phyloP scores from a whole-genome alignment of 2,329 filamentous ascomycete species.

The Colletotrichum australisinense region DNA sequence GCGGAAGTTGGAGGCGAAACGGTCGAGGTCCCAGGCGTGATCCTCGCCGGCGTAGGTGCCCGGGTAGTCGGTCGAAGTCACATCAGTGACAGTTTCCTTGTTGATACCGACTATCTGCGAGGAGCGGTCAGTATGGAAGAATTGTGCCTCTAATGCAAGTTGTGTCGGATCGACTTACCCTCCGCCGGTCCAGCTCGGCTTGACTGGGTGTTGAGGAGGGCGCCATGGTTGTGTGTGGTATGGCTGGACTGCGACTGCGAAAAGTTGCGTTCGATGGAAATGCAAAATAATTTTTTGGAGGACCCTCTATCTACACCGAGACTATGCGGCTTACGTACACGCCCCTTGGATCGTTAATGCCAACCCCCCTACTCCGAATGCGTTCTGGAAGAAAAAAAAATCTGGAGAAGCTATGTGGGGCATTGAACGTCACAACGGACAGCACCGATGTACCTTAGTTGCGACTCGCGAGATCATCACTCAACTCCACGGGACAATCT shows the following conservation, averaged over 20 bases:
- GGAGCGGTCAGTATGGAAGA: conserved; percentile 18
- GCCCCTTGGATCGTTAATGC: neutral
- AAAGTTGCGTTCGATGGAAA: conserved; percentile 30
- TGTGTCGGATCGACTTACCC: conserved; percentile 55
- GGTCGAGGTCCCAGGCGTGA: conserved; percentile 79
- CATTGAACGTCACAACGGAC: too few relatives aligned
- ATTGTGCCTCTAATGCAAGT: neutral
- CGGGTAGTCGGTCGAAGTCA: conserved; percentile 91
- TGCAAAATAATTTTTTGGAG: conserved; percentile 37
- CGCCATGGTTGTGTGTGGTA: conserved; percentile 51
- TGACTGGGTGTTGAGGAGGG: conserved; percentile 57
- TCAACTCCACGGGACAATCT: neutral
- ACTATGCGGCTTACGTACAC: conserved; percentile 30
- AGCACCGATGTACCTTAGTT: too few relatives aligned
- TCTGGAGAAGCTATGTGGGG: neutral
- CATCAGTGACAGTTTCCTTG: conserved; percentile 89
- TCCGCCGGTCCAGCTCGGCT: conserved; percentile 71
- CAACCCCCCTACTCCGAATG: conserved; percentile 3
- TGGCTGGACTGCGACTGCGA: conserved; percentile 25
- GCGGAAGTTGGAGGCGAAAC: conserved; percentile 77
- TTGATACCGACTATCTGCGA: conserved; percentile 85
- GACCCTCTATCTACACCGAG: conserved; percentile 36
- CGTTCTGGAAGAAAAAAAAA: conserved; percentile 15
- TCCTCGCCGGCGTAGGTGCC: conserved; percentile 92
- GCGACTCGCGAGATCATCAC: neutral